Evolutionary conservation across 1,284 basidiomycete genomes (phyloP).

Genomic region (Apiotrichum porosum): DNA sequence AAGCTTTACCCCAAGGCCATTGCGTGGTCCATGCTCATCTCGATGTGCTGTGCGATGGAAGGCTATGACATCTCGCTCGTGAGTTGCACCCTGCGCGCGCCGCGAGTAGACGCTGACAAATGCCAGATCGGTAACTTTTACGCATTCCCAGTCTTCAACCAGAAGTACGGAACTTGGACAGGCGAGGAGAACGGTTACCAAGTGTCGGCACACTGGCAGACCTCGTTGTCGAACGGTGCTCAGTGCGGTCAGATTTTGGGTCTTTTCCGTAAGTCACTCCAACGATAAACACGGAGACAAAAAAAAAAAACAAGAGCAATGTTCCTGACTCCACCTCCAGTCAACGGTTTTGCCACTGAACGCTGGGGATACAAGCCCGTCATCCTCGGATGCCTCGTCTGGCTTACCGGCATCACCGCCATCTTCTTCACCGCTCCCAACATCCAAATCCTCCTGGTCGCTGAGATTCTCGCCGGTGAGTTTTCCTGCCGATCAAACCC

Average conservation of each 20-base stretch:
- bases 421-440: constrained; percentile 38
- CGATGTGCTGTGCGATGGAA: constrained; percentile 50
- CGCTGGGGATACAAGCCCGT: constrained; percentile 39
- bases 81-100: neutral
- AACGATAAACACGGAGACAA: neutral
- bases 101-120: constrained; percentile 24
- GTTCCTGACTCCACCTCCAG: no score
- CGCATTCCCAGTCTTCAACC: constrained; percentile 36
- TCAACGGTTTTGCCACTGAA: constrained; percentile 46
- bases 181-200: constrained; percentile 13
- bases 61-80: constrained; percentile 16
- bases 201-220: constrained; percentile 51
- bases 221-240: constrained; percentile 46
- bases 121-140: constrained; percentile 37
- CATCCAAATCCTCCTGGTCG: constrained; percentile 29
- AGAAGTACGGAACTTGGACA: constrained; percentile 33
- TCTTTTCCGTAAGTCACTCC: constrained; percentile 30
- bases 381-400: constrained; percentile 29
- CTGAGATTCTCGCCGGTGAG: constrained; percentile 25
- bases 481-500: neutral
- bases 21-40: constrained; percentile 48
- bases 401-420: constrained; percentile 30
- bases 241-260: constrained; percentile 48
- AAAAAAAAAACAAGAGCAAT: no score
- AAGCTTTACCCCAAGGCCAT: constrained; percentile 50